A percentile compares a stretch with the other conserved stretches of the same genome.
Evolutionary conservation across 306 rosid species (phyloP).

Genomic region (Cajanus cajan): DNA sequence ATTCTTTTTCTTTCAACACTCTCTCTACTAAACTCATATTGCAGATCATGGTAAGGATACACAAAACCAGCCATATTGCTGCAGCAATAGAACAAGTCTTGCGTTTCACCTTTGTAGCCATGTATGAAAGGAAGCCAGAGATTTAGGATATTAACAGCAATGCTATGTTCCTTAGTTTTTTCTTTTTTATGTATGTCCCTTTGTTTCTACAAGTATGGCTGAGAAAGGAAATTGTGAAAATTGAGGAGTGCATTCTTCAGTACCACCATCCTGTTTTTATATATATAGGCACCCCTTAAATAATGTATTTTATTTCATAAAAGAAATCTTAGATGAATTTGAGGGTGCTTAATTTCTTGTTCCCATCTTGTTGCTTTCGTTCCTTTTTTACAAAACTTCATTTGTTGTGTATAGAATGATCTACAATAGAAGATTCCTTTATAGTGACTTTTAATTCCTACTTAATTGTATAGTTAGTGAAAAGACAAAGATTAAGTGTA

Average conservation of each 20-base stretch:
- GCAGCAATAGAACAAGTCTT: slow-evolving; percentile 34
- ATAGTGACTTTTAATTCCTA: not conserved
- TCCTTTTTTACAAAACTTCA: not conserved
- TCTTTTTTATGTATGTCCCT: no score
- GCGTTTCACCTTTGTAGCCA: slow-evolving; percentile 44
- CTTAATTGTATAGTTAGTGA: no score
- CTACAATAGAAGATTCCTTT: not conserved
- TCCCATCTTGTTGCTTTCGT: not conserved
- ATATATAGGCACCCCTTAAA: no score
- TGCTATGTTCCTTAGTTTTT: not conserved
- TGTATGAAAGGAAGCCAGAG: slow-evolving; percentile 29
- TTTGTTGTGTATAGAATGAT: not conserved
- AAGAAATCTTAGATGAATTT: not conserved
- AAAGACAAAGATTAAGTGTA: not conserved
- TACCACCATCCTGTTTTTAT: slow-evolving; percentile 23
- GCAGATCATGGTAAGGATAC: slow-evolving; percentile 42
- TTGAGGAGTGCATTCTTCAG: slow-evolving; percentile 14
- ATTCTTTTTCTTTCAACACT: slow-evolving; percentile 36
- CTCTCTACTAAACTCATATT: slow-evolving; percentile 49
- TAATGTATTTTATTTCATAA: not conserved
- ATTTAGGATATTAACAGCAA: not conserved
- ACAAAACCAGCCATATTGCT: slow-evolving; percentile 41
- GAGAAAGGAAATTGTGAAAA: slow-evolving; percentile 21
- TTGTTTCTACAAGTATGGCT: not conserved
- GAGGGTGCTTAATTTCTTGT: not conserved